Evolutionary conservation across 1,284 basidiomycete species (phyloP).

Genomic region (Fereydounia khargensis): DNA sequence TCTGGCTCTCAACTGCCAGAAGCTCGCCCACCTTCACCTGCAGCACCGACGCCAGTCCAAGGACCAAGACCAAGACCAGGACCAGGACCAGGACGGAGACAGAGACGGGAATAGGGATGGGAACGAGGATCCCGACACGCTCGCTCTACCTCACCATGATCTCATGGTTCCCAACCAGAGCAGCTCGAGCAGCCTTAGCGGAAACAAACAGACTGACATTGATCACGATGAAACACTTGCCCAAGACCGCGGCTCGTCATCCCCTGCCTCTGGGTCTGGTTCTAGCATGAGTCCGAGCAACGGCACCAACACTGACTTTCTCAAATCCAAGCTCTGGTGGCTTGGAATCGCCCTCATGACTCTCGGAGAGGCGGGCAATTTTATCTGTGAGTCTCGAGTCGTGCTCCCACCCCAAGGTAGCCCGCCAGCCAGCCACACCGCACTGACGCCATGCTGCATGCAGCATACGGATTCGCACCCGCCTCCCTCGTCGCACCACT

Average conservation of each 20-base stretch:
- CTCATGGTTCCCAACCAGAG: conserved; percentile 44
- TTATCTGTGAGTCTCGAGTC: conserved; percentile 60
- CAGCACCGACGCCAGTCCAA: conserved; percentile 45
- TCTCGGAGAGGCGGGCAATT: conserved; percentile 86
- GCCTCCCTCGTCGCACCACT: conserved; percentile 92
- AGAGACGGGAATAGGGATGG: conserved; percentile 58
- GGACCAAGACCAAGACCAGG: conserved; percentile 3
- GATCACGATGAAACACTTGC: too few relatives aligned
- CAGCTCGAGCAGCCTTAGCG: not conserved
- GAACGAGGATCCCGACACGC: too few relatives aligned
- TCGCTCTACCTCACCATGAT: too few relatives aligned
- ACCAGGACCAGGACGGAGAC: conserved; percentile 9
- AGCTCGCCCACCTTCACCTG: conserved; percentile 79
- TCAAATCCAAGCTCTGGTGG: conserved; percentile 79
- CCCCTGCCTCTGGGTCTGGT: too few relatives aligned
- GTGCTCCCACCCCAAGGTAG: too few relatives aligned
- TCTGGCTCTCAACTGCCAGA: conserved; percentile 74
- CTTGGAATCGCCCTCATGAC: conserved; percentile 83
- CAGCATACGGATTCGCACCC: conserved; percentile 83
- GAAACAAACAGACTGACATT: not conserved
- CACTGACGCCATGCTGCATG: not conserved
- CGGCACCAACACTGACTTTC: conserved; percentile 34
- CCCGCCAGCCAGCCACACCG: too few relatives aligned
- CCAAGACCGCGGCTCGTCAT: too few relatives aligned
- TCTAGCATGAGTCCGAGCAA: too few relatives aligned